These are phyloP conservation scores for Monsonia emarginata DNA, from an alignment of 441 rosid genomes.

Conservation along the genomic window DNA sequence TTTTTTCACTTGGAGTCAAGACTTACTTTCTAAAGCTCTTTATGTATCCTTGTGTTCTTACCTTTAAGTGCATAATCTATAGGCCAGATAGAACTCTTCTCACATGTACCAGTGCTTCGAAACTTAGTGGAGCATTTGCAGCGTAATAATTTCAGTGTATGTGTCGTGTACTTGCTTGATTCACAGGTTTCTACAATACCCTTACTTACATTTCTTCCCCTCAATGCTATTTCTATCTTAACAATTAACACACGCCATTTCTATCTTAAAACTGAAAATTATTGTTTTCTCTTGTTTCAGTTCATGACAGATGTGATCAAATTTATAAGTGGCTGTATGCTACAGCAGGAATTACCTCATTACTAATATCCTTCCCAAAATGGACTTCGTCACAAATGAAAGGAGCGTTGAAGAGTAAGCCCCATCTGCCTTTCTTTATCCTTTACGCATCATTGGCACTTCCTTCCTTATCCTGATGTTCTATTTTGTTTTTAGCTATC, in stretches of 20 bases:
- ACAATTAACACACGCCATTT: slow-evolving; percentile 5
- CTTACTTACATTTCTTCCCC: background rate
- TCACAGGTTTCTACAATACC: slow-evolving; percentile 58
- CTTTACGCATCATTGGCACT: background rate
- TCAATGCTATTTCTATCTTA: background rate
- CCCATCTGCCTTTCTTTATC: slow-evolving; percentile 6
- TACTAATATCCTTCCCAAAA: slow-evolving; percentile 75
- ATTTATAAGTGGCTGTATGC: slow-evolving; percentile 88
- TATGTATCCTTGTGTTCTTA: background rate
- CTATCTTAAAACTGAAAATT: background rate
- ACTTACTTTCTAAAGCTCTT: no score
- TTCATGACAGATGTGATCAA: slow-evolving; percentile 81
- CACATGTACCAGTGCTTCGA: slow-evolving; percentile 80
- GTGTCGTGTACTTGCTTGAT: slow-evolving; percentile 75
- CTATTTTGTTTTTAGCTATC: slow-evolving; percentile 36
- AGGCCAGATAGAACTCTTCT: slow-evolving; percentile 90
- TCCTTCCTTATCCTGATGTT: background rate
- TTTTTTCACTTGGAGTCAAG: background rate
- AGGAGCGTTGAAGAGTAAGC: slow-evolving; percentile 56
- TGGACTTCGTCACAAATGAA: slow-evolving; percentile 74
- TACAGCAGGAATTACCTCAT: slow-evolving; percentile 88
- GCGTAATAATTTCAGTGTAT: slow-evolving; percentile 63
- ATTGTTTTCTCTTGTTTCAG: slow-evolving; percentile 30
- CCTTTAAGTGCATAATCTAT: slow-evolving; percentile 6
- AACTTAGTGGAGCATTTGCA: slow-evolving; percentile 80